Evolutionary conservation across 768 basidiomycete species (phyloP), one percentile per base, ranked within the genome.

Genomic region (Serendipita sp.): DNA sequence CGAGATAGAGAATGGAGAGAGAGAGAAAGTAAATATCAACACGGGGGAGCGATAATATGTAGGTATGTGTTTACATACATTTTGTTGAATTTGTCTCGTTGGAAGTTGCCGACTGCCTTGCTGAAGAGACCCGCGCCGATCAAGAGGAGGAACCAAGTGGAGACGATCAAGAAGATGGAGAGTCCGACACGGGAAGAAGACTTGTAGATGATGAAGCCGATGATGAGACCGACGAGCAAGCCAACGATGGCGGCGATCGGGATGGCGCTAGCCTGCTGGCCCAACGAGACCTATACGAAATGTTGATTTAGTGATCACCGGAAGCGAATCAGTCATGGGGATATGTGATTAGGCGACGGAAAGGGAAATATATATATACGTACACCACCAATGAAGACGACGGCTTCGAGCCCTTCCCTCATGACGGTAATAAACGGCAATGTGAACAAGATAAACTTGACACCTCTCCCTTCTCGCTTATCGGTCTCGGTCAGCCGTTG

Each of bases 101-200:
- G 74, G 75, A 91, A 91, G 34, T 79, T 74, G 67, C 84, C 82
- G 22, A 90, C 77, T 2, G 85, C 78, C 72, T 82, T 88, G 67
- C 85, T 86, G 76, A 95, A 92, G 28, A 99, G 80, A 16, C 95
- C 95, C 0, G 95, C 86, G 28, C 95, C 95, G 72, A 99, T 90
- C 68, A 98, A 83, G 66, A 97, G 80, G 51, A 98, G 76, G 66
- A 98, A 74, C 76, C 90, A 90, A 60, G 95, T 95, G 78, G 96
- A 98, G 60, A 83, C 77, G 68, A 97, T 75, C 61, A 99, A 80
- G 84, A 98, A 98, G 66, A 92, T 74, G 34, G 81, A 84, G 34
- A 97, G 76, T 1, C 86, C 84, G 2, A 83, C 77, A 61, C 86
- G 81, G 64, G 81, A 84, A 20, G 87, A 87, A 64, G 90, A 90